Evolutionary conservation across 1,139 yeast genomes (phyloP), one percentile per base, ranked within the genome.

Genomic region (Suhomyces chickasaworum): DNA sequence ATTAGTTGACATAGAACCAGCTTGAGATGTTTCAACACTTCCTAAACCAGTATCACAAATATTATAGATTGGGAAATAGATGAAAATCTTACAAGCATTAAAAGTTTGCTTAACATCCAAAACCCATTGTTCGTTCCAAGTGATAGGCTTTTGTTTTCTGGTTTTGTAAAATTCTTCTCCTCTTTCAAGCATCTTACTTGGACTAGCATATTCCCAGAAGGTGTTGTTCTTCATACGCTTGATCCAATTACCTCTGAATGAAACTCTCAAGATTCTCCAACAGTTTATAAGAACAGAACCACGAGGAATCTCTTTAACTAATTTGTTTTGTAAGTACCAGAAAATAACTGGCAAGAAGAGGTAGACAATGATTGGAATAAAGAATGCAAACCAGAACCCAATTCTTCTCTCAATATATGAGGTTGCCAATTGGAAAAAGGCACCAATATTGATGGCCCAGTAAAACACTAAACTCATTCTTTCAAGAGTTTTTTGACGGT

Each of bases 371-470:
- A 79, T 77, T 37, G 87, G 86, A 35, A 80, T 64, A 54, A 84
- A 69, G 67, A 74, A 87, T 1, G 91, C 93, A 34, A 84, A 77
- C 91, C 91, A 87, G 69, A 80, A 87, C 38, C 91, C 95, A 53
- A 83, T 74, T 52, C 79, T 66, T 62, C 84, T 75, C 55, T 85
- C 93, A 58, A 83, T 68, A 60, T 85, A 84, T 6, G 93, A 83
- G 21, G 95, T 86, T 37, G 91, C 90, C 53, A 89, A 75, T 50
- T 87, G 85, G 50, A 88, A 78, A 56, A 89, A 77, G 8, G 95
- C 83, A 45, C 96, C 96, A 55, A 86, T 69, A 63, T 89, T 89
- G 63, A 89, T 85, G 60, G 88, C 77, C 79, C 89, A 77, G 68
- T 89, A 89, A 67, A 89, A 89, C 32, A 84, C 72, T 74, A 86